Conservation (phyloP, 768 basidiomycete species). For the Tylopilus intermedius region DNA sequence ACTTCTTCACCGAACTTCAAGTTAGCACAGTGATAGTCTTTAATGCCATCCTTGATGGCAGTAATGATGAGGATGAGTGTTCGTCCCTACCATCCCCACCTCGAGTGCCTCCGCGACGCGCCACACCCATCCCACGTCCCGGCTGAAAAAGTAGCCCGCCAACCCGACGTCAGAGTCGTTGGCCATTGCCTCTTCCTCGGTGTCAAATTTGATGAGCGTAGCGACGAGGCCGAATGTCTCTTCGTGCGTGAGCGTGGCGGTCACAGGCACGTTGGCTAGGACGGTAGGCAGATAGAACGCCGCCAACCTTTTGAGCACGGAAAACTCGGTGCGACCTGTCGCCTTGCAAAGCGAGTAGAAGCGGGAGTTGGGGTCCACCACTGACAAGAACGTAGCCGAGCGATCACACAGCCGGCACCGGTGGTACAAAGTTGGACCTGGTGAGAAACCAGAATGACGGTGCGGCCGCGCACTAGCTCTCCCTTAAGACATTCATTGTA, state of each 20-base stretch:
- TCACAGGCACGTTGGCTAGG: constrained; percentile 71
- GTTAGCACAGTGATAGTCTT: no score
- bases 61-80: no score
- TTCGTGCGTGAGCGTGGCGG: constrained; percentile 65
- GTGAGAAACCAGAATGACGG: constrained; percentile 88
- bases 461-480: constrained; percentile 70
- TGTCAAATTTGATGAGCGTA: constrained; percentile 82
- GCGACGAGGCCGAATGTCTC: constrained; percentile 97
- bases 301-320: no score
- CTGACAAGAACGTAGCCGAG: no score
- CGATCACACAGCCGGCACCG: constrained; percentile 76
- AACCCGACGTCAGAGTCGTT: constrained; percentile 82
- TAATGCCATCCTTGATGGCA: no score
- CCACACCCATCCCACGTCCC: constrained; percentile 86
- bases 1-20: no score
- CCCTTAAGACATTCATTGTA: constrained; percentile 76
- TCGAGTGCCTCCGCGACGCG: constrained; percentile 92
- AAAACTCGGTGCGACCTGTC: no score
- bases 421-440: constrained; percentile 86
- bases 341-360: no score
- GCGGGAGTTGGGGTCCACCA: no score
- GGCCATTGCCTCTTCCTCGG: constrained; percentile 89
- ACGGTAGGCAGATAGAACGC: constrained; percentile 88
- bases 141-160: constrained; percentile 90
- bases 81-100: constrained; percentile 88